Conservation (phyloP, 2,329 filamentous ascomycete genomes). For the Bipolaris oryzae region DNA sequence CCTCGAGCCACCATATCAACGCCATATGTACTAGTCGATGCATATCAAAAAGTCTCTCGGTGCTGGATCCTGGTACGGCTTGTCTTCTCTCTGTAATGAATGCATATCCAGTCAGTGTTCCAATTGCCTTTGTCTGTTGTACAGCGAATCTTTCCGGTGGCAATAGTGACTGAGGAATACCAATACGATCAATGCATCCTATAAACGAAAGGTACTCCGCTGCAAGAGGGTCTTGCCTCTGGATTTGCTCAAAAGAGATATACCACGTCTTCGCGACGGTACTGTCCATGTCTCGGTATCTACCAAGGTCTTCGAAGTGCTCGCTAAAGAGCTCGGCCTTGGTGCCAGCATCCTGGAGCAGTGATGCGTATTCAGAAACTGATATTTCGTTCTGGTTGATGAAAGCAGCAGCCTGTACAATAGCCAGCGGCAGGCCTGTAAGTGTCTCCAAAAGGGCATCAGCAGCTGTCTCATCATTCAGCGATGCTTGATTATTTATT, state of each 20-base stretch:
- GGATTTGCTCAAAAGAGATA: constrained; percentile 49
- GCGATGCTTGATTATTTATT: constrained; percentile 14
- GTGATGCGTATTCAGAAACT: constrained; percentile 18
- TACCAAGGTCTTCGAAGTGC: constrained; percentile 41
- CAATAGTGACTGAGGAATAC: constrained; percentile 46
- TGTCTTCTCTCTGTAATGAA: constrained; percentile 33
- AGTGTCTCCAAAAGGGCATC: constrained; percentile 38
- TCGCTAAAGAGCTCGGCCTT: constrained; percentile 38
- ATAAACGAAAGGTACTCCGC: constrained; percentile 46
- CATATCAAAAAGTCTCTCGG: constrained; percentile 31
- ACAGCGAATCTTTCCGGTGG: constrained; percentile 27
- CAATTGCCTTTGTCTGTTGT: constrained; percentile 39
- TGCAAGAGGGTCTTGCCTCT: constrained; percentile 38
- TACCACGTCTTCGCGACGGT: constrained; percentile 48
- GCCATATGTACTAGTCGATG: constrained; percentile 47
- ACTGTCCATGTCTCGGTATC: constrained; percentile 40
- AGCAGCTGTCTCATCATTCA: constrained; percentile 17
- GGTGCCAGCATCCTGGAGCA: constrained; percentile 30
- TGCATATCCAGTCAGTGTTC: constrained; percentile 42
- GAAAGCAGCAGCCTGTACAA: constrained; percentile 17
- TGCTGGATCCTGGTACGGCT: constrained; percentile 2
- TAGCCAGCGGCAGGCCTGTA: constrained; percentile 17
- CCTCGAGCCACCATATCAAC: constrained; percentile 41
- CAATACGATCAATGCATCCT: constrained; percentile 40
- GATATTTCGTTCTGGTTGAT: constrained; percentile 36